Conservation (phyloP, 73 alveolate species). For the Effrenium voratum region DNA sequence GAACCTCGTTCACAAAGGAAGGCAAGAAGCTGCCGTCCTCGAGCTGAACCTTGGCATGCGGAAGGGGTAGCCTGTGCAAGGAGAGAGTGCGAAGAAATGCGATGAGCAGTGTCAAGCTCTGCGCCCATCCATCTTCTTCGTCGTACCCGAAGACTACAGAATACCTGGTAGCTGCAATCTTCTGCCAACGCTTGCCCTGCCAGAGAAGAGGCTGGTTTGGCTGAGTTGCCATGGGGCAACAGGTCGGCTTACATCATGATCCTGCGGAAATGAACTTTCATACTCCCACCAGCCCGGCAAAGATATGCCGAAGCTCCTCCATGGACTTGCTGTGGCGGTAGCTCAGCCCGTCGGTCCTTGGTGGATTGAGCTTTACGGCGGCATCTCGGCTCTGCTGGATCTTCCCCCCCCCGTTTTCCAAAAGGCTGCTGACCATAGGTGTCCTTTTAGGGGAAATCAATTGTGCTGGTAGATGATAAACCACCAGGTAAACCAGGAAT, state of each 20-base stretch:
- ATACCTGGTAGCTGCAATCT: not conserved
- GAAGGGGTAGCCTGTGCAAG: not conserved
- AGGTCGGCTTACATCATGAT: conserved; percentile 71
- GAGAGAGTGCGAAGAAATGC: not conserved
- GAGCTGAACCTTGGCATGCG: conserved; percentile 32
- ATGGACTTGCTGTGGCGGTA: conserved; percentile 65
- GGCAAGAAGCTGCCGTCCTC: conserved; percentile 88
- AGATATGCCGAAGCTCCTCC: conserved; percentile 2
- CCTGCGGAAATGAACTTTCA: too few relatives aligned
- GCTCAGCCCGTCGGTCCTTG: conserved; percentile 85
- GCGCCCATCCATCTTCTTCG: conserved; percentile 80
- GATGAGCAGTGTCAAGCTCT: not conserved
- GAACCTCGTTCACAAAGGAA: conserved; percentile 55
- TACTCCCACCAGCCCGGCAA: not conserved
- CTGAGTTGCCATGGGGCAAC: conserved; percentile 73
- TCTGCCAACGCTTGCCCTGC: not conserved
- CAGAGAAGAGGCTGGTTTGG: not conserved
- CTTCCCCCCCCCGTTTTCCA: too few relatives aligned
- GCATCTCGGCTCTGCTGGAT: too few relatives aligned
- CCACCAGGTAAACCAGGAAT: too few relatives aligned
- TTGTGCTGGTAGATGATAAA: too few relatives aligned
- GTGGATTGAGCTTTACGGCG: not conserved
- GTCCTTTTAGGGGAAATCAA: too few relatives aligned
- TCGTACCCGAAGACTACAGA: conserved; percentile 59
- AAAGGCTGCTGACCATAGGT: too few relatives aligned